Conservation (phyloP, 805 yeast genomes). For the Cyberlindnera maritima region DNA sequence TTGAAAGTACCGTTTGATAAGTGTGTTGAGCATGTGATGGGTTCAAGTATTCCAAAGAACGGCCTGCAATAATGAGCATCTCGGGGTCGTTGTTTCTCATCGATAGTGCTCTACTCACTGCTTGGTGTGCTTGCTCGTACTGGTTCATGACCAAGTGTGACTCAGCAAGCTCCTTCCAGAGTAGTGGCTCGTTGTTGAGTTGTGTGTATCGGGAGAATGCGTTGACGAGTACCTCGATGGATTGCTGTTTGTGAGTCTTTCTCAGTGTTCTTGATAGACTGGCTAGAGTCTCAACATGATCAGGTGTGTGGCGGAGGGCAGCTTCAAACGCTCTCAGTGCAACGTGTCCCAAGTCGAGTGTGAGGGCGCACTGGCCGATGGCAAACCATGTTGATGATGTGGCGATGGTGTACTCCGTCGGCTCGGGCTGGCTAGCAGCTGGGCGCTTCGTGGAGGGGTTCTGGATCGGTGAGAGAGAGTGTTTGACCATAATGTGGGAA, state of each 20-base stretch:
- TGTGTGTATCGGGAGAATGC: conserved; percentile 32
- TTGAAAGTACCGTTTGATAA: conserved; percentile 42
- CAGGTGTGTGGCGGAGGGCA: conserved; percentile 25
- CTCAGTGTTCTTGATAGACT: conserved; percentile 19
- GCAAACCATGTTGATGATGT: conserved; percentile 23
- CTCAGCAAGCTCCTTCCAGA: conserved; percentile 51
- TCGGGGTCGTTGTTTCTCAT: conserved; percentile 41
- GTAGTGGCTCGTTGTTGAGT: conserved; percentile 35
- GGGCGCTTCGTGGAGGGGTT: conserved; percentile 21
- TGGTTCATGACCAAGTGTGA: conserved; percentile 47
- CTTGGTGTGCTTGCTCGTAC: conserved; percentile 50
- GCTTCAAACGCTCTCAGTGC: conserved; percentile 25
- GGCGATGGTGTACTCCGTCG: conserved; percentile 12
- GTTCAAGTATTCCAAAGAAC: conserved; percentile 42
- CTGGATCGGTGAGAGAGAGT: conserved; percentile 13
- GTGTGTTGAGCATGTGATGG: conserved; percentile 45
- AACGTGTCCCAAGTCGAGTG: conserved; percentile 17
- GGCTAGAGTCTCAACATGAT: conserved; percentile 20
- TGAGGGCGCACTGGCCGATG: conserved; percentile 25
- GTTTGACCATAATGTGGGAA: conserved; percentile 19
- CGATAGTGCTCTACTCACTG: conserved; percentile 42
- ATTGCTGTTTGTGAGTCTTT: conserved; percentile 19
- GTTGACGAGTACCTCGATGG: conserved; percentile 19
- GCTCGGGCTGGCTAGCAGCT: conserved; percentile 8
- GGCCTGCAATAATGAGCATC: conserved; percentile 48